Conservation (phyloP, 495 filamentous ascomycete genomes). For the Penicillium angulare region DNA sequence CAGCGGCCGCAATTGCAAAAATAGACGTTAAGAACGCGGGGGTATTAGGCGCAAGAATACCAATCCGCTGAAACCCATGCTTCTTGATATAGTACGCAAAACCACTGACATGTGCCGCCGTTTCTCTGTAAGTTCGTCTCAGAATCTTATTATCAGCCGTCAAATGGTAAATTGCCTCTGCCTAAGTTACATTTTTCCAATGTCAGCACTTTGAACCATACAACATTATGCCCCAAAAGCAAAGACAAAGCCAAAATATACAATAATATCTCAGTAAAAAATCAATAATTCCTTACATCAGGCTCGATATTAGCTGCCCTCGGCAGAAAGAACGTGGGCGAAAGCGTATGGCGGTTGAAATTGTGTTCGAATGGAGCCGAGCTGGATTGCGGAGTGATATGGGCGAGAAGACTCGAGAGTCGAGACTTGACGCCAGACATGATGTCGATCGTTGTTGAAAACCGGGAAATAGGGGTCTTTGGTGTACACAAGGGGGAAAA, state of each 20-base stretch:
- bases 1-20: constrained; percentile 85
- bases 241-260: not conserved
- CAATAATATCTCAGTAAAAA: not conserved
- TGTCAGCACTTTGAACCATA: too few species aligned
- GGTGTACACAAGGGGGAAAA: not conserved
- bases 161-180: constrained; percentile 82
- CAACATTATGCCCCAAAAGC: too few species aligned
- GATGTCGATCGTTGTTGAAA: too few species aligned
- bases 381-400: constrained; percentile 44
- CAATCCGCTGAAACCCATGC: constrained; percentile 65
- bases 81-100: constrained; percentile 83
- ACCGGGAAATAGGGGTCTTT: not conserved
- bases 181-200: too few species aligned
- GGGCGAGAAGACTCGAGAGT: constrained; percentile 63
- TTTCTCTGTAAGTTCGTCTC: constrained; percentile 71
- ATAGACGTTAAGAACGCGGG: constrained; percentile 90
- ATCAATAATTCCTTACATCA: constrained; percentile 50
- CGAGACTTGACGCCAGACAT: constrained; percentile 59
- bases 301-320: constrained; percentile 90
- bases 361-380: constrained; percentile 42
- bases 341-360: constrained; percentile 74
- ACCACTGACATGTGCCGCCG: constrained; percentile 80
- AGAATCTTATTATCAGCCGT: constrained; percentile 76
- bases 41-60: constrained; percentile 86
- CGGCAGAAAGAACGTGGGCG: constrained; percentile 85